phyloP scores from a whole-genome alignment of 768 basidiomycete genomes.

The Rhizopogon vesiculosus region DNA sequence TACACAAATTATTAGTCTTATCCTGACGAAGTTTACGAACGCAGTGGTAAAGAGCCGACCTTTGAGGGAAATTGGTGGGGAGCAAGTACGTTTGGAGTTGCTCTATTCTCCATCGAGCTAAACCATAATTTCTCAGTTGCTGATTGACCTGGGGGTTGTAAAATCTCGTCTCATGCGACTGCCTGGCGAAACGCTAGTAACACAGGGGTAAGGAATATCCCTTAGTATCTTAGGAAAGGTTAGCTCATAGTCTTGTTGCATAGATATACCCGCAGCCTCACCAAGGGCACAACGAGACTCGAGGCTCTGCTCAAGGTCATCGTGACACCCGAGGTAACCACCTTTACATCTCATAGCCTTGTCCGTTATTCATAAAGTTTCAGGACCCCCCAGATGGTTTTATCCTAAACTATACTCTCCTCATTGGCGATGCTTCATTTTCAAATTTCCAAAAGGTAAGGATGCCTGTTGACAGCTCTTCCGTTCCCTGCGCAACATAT shows the following conservation, averaged over 20 bases:
- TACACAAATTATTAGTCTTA: constrained; percentile 44
- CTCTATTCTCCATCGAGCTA: not conserved
- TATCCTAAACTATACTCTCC: constrained; percentile 90
- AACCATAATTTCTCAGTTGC: constrained; percentile 43
- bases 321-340: constrained; percentile 81
- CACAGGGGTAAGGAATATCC: constrained; percentile 43
- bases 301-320: constrained; percentile 96
- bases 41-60: constrained; percentile 88
- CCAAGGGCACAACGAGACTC: constrained; percentile 73
- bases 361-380: not conserved
- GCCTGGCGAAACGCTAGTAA: constrained; percentile 65
- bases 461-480: constrained; percentile 1
- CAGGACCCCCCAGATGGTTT: constrained; percentile 93
- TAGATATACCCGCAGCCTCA: constrained; percentile 81
- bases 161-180: constrained; percentile 80
- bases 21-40: constrained; percentile 86
- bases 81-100: constrained; percentile 57
- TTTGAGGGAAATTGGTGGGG: constrained; percentile 88
- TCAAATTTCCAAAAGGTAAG: constrained; percentile 96
- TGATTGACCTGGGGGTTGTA: constrained; percentile 87
- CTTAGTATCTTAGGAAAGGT: constrained; percentile 1
- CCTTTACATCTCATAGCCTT: not conserved
- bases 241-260: constrained; percentile 8
- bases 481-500: constrained; percentile 7
- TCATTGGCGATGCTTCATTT: constrained; percentile 93